Evolutionary conservation across 2,329 filamentous ascomycete species (phyloP).

Genomic region (Apiospora aurea): DNA sequence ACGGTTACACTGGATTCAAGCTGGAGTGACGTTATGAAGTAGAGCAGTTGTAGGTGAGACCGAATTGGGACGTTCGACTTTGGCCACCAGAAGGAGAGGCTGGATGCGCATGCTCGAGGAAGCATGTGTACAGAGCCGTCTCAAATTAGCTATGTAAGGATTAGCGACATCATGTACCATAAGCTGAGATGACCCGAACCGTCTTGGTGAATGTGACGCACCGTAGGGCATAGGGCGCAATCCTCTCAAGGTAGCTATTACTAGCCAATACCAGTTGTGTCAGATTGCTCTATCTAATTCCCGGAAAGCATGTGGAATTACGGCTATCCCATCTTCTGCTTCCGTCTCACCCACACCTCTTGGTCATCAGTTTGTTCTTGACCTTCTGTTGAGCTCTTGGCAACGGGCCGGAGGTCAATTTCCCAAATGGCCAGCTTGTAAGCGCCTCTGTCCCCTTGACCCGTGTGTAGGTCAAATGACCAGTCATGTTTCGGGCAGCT

Average conservation of each 20-base stretch:
- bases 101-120: neutral
- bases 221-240: neutral
- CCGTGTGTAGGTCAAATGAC: conserved; percentile 74
- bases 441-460: conserved; percentile 65
- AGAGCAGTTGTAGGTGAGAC: neutral
- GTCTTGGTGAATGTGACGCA: neutral
- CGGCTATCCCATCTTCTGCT: conserved; percentile 41
- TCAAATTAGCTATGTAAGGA: neutral
- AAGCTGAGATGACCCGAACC: neutral
- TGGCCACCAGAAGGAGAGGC: neutral
- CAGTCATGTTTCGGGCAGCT: conserved; percentile 74
- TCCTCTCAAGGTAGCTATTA: neutral
- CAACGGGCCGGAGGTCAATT: conserved; percentile 56
- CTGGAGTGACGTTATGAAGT: neutral
- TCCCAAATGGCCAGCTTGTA: conserved; percentile 72
- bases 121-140: neutral
- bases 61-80: neutral
- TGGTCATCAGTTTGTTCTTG: conserved; percentile 26
- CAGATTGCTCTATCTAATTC: neutral
- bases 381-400: conserved; percentile 14
- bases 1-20: conserved; percentile 17
- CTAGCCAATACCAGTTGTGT: neutral
- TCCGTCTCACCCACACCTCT: conserved; percentile 42
- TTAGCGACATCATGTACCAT: neutral
- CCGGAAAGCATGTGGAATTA: neutral